Evolutionary conservation across 345 rosid genomes (phyloP), one percentile per base, ranked within the genome.

Genomic region (Isatis tinctoria): DNA sequence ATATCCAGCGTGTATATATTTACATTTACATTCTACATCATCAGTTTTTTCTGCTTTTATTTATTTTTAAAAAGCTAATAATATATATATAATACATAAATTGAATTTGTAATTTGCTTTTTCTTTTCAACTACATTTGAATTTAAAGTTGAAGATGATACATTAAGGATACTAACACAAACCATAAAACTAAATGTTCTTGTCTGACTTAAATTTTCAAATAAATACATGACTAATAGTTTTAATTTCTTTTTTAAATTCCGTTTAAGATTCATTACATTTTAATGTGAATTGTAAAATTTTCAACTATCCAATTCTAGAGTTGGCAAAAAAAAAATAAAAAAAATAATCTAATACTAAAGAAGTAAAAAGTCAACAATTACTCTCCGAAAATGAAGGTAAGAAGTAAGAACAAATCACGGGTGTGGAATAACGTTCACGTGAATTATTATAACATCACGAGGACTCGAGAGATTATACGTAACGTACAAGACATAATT

Each of bases 331-430:
- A 45, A 45, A 16, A 16, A 16, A 43, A 43, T 6, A 4, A 45
- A 2, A 16, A 4, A 4, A 36, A 36, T 45, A 45, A 45, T 45
- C 11, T n/a, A 67, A 58, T 24, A 44, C 33, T 18, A 45, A 32
- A 58, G 17, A 37, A 4, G 14, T 48, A 36, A 24, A 12, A 22
- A 51, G 70, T 64, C 70, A 65, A 43, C 56, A 73, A 53, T 73
- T 30, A 63, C 54, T 41, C 49, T 52, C 76, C 63, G 70, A 8
- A 30, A 73, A 73, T 73, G 57, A 54, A 73, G 77, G 30, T n/a
- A 43, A 43, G 14, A 51, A 52, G 58, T 52, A n/a, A 43, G 32
- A 73, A 53, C 44, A 30, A 22, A 54, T 64, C 76, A 72, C 62
- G 69, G 77, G 70, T 13, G 39, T 53, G 7, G 36, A 41, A 63